These are phyloP conservation scores for Pyrenophora seminiperda DNA, from an alignment of 2,329 filamentous ascomycete genomes.

Conservation along the genomic window DNA sequence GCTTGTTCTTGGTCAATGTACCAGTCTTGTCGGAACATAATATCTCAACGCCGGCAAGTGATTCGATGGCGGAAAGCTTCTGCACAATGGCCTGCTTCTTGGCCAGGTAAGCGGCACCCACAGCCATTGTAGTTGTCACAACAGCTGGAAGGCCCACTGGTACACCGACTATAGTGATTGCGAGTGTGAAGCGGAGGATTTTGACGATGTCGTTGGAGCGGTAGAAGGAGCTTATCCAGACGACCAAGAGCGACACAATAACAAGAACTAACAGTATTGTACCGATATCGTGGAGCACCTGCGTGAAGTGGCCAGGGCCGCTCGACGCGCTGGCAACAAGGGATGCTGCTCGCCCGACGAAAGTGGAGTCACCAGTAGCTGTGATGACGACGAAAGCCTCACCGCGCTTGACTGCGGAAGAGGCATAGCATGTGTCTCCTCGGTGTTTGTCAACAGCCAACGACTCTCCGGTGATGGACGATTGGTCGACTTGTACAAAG, in stretches of 20 bases:
- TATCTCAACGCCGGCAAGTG: constrained; percentile 88
- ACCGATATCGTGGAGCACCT: constrained; percentile 86
- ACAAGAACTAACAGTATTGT: constrained; percentile 80
- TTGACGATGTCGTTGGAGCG: constrained; percentile 78
- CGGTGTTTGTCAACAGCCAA: constrained; percentile 88
- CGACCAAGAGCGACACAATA: constrained; percentile 76
- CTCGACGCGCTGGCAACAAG: constrained; percentile 77
- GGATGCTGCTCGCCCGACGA: constrained; percentile 85
- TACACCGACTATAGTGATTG: constrained; percentile 89
- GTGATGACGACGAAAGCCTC: constrained; percentile 83
- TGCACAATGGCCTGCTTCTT: constrained; percentile 94
- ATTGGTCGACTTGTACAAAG: constrained; percentile 90
- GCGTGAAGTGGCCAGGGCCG: constrained; percentile 84
- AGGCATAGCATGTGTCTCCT: constrained; percentile 80
- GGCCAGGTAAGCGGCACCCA: constrained; percentile 87
- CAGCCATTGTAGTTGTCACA: constrained; percentile 93
- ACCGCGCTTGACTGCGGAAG: constrained; percentile 88
- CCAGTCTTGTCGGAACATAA: constrained; percentile 95
- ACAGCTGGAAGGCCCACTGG: constrained; percentile 92
- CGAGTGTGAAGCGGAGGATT: constrained; percentile 84
- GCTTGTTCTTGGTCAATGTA: constrained; percentile 92
- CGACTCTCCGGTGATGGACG: constrained; percentile 88
- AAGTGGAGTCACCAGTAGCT: constrained; percentile 85
- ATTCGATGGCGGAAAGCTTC: constrained; percentile 90
- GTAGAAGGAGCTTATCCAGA: constrained; percentile 89